Evolutionary conservation across 306 rosid genomes (phyloP), one percentile per base, ranked within the genome.

Genomic region (Urtica urens): DNA sequence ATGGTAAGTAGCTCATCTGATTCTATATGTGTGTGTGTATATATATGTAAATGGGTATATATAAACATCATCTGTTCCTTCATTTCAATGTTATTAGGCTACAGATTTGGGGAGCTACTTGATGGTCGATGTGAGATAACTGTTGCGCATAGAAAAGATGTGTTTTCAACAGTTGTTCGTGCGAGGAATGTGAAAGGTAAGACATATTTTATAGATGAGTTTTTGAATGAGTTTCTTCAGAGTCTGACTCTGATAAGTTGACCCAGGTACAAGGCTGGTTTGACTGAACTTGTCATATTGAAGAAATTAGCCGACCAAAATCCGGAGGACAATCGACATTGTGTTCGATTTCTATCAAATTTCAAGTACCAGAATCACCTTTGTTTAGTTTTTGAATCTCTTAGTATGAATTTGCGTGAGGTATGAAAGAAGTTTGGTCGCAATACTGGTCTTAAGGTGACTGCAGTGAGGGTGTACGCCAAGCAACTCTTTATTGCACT

Each of bases 391-490:
- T 90, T 90, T 82, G 99, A 90, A 75, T 90, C 99, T 69, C 99
- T 90, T 63, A 71, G 82, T 66, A 90, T 85, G 99, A 90, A 90
- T 79, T 87, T 90, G 30, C 99, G 99, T 51, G 99, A 90, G 75
- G 94, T 90, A 63, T 85, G 84, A 72, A 90, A 90, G 92, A 90
- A 90, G 74, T 90, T 90, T 73, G 96, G 99, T 64, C 99, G 96
- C 87, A 90, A 90, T 75, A 85, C 85, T 72, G 99, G 99, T 70
- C 99, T 90, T 69, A 90, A 76, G 72, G 79, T 90, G 64, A 90
- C 87, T 33, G 96, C 87, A 40, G 94, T 90, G 62, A 81, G 94
- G 74, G 78, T 86, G 46, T 90, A 90, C 53, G 94, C 96, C 4
- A 85, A 90, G 68, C 96, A 90, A 68, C 94, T 90, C 53, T 90